Evolutionary conservation across 208 protist genomes (phyloP).

Genomic region (Kentomonas sorsogonicus): DNA sequence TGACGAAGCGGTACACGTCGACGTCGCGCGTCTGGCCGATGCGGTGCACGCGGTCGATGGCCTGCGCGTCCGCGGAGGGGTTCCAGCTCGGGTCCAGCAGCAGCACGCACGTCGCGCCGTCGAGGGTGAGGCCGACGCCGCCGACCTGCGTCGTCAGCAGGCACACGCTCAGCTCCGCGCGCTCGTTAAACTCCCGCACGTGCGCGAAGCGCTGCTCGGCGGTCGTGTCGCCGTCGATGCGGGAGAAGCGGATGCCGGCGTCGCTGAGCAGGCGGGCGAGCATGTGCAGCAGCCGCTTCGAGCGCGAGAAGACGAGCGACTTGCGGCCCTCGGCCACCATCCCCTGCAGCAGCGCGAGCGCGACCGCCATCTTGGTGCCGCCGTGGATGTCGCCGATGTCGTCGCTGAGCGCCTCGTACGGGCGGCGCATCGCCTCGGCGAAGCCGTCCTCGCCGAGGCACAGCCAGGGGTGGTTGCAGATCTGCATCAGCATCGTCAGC

Average conservation of each 20-base stretch:
- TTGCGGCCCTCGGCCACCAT: slow-evolving; percentile 45
- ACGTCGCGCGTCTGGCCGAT: slow-evolving; percentile 97
- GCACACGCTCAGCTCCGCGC: slow-evolving; percentile 68
- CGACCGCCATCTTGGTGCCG: slow-evolving; percentile 56
- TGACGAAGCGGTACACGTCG: slow-evolving; percentile 92
- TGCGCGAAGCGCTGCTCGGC: slow-evolving; percentile 31
- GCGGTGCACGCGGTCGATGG: slow-evolving; percentile 95
- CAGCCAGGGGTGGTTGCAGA: slow-evolving; percentile 81
- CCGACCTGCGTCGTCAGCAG: slow-evolving; percentile 96
- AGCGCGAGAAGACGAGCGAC: slow-evolving; percentile 72
- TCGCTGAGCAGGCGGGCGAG: slow-evolving; percentile 34
- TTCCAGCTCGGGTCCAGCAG: slow-evolving; percentile 98
- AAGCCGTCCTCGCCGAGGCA: slow-evolving; percentile 49
- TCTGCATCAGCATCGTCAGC: slow-evolving; percentile 54
- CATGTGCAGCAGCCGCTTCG: slow-evolving; percentile 60
- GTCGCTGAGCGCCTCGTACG: slow-evolving; percentile 20
- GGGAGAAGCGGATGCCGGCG: slow-evolving; percentile 32
- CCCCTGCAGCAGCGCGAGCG: slow-evolving; percentile 39
- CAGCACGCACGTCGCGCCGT: slow-evolving; percentile 93
- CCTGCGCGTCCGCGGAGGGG: slow-evolving; percentile 94
- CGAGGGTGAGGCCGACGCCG: slow-evolving; percentile 96
- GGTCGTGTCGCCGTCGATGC: slow-evolving; percentile 63
- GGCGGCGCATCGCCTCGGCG: slow-evolving; percentile 23
- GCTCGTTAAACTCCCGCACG: slow-evolving; percentile 88
- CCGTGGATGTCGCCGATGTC: slow-evolving; percentile 56